phyloP scores from a whole-genome alignment of 257 asterid species.

The Dorcoceras hygrometricum region DNA sequence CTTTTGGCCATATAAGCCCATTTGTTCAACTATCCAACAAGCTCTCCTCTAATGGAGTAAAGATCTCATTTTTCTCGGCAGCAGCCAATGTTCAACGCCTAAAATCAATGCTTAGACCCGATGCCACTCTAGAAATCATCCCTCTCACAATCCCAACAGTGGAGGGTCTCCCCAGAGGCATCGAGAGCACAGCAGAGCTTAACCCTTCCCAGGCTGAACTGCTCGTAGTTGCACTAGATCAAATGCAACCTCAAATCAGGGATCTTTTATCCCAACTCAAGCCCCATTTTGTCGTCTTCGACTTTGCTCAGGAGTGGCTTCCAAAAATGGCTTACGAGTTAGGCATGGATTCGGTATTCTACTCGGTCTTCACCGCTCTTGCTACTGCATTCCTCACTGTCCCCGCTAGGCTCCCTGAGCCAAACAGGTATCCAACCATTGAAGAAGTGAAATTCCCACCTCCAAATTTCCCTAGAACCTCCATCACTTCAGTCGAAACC shows the following conservation, averaged over 20 bases:
- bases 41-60: constrained; percentile 38
- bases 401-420: constrained; percentile 37
- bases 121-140: constrained; percentile 28
- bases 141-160: constrained; percentile 44
- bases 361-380: constrained; percentile 43
- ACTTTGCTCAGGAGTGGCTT: constrained; percentile 62
- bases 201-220: constrained; percentile 39
- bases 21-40: constrained; percentile 54
- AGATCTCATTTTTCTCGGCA: constrained; percentile 45
- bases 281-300: constrained; percentile 56
- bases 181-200: constrained; percentile 44
- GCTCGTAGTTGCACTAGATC: constrained; percentile 45
- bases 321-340: constrained; percentile 39
- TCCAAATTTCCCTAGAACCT: constrained; percentile 45
- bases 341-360: constrained; percentile 42
- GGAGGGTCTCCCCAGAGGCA: constrained; percentile 44
- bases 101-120: constrained; percentile 34
- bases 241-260: constrained; percentile 49
- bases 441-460: constrained; percentile 47
- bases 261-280: constrained; percentile 26
- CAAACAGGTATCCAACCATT: constrained; percentile 26
- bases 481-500: constrained; percentile 29
- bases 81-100: constrained; percentile 38
- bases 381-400: constrained; percentile 44
- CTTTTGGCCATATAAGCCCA: constrained; percentile 57